Conservation (phyloP, 768 basidiomycete species). For the Hemileccinum rubropunctum region DNA sequence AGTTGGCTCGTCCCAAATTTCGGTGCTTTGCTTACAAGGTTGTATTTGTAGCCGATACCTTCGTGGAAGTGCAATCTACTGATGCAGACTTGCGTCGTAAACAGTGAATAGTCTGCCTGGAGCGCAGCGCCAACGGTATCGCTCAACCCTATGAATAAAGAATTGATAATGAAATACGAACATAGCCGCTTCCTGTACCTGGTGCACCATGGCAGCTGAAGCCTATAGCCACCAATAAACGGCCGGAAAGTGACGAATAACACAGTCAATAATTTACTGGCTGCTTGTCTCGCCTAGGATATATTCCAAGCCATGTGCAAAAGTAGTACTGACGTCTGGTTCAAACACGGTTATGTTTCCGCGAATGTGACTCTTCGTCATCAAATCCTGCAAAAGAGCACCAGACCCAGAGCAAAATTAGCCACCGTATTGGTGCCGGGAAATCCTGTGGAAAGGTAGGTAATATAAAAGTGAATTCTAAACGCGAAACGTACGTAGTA, state of each 20-base stretch:
- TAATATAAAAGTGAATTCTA: neutral
- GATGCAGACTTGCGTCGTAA: conserved; percentile 54
- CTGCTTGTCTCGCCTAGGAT: conserved; percentile 65
- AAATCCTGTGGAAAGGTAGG: conserved; percentile 28
- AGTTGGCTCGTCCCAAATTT: neutral
- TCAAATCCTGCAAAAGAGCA: conserved; percentile 57
- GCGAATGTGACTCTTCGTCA: conserved; percentile 58
- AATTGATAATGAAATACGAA: neutral
- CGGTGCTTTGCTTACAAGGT: conserved; percentile 48
- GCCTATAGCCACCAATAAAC: conserved; percentile 7
- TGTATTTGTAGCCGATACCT: conserved; percentile 71
- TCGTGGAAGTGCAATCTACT: conserved; percentile 60
- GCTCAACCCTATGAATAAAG: conserved; percentile 46
- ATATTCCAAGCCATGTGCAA: conserved; percentile 47
- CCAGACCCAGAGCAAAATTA: conserved; percentile 57
- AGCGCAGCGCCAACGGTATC: conserved; percentile 70
- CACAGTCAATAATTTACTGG: conserved; percentile 37
- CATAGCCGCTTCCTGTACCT: conserved; percentile 1
- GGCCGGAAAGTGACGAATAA: conserved; percentile 1
- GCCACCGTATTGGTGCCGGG: conserved; percentile 50
- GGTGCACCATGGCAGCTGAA: conserved; percentile 40
- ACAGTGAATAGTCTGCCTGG: conserved; percentile 67
- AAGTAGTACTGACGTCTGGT: conserved; percentile 53
- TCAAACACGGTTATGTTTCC: conserved; percentile 52
- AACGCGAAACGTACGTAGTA: conserved; percentile 41